Evolutionary conservation across 176 grass and related monocot species (phyloP), one percentile per base, ranked within the genome.

Genomic region (Puya raimondii): DNA sequence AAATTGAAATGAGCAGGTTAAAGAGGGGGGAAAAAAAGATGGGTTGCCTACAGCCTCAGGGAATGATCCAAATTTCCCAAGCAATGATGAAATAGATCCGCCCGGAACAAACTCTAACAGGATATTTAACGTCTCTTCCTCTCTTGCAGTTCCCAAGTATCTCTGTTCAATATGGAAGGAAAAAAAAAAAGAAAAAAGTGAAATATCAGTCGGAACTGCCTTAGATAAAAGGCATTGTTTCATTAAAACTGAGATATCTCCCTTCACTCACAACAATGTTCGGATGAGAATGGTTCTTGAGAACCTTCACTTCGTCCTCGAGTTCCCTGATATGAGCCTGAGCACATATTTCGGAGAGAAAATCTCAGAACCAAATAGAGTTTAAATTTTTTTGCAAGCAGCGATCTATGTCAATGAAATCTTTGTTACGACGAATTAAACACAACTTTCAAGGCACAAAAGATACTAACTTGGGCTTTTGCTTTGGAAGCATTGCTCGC

Each of bases 221-320:
- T 20, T n/a, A 61, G 54, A 17, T 47, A 74, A 63, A 47, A 56
- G 50, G 7, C 15, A 10, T 47, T 69, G 66, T 9, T 33, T 53
- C 47, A 10, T 42, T 18, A 73, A 65, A 53, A 17, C 18, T 66
- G 53, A 20, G 1, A 63, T 15, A 63, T 64, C 56, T 61, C 4
- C 21, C 16, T 68, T 58, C 71, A 93, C 94, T 99, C 66, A 93
- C 94, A 50, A 99, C 89, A 63, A 99, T 99, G 68, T 99, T 99
- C 15, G 51, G 94, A 85, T 99, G 90, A 1, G 90, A 99, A 54
- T 93, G 73, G 66, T 91, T 99, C 80, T 88, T 99, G 15, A 99
- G 80, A 78, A 99, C 85, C 72, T 99, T 99, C 58, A 99, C 94
- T 86, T 99, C 94, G 78, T 99, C 94, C 76, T 99, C 94, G 4